Evolutionary conservation across 1,284 basidiomycete genomes (phyloP).

Genomic region (Pseudozyma sp.): DNA sequence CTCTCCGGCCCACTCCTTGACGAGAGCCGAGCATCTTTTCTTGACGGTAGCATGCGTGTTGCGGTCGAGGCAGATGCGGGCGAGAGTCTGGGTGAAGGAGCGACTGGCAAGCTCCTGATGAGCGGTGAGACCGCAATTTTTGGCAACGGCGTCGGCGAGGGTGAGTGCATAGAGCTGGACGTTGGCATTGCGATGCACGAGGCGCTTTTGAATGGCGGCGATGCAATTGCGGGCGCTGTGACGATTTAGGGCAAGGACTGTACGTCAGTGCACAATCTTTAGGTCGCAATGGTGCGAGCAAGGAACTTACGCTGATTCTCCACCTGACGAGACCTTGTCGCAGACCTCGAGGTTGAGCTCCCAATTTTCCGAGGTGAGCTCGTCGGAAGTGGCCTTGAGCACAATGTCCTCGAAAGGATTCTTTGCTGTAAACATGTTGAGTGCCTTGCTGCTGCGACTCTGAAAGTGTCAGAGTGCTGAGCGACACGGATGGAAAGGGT

Average conservation of each 20-base stretch:
- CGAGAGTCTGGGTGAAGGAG: slow-evolving; percentile 88
- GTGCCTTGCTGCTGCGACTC: background rate
- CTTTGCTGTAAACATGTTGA: slow-evolving; percentile 67
- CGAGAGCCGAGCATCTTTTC: slow-evolving; percentile 78
- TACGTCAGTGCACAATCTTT: background rate
- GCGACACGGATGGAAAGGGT: no score
- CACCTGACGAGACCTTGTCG: slow-evolving; percentile 92
- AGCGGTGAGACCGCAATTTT: slow-evolving; percentile 86
- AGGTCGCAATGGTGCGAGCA: background rate
- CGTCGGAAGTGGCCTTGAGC: slow-evolving; percentile 93
- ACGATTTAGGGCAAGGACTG: slow-evolving; percentile 3
- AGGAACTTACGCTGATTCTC: slow-evolving; percentile 67
- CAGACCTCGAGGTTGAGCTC: slow-evolving; percentile 93
- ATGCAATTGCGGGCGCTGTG: slow-evolving; percentile 86
- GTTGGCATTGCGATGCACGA: slow-evolving; percentile 93
- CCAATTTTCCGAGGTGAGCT: slow-evolving; percentile 94
- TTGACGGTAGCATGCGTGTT: slow-evolving; percentile 90
- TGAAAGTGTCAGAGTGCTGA: no score
- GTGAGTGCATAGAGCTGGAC: slow-evolving; percentile 93
- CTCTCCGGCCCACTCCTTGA: slow-evolving; percentile 87
- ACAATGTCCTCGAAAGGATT: slow-evolving; percentile 96
- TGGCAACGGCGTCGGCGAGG: slow-evolving; percentile 72
- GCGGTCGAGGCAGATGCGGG: slow-evolving; percentile 88
- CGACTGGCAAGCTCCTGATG: slow-evolving; percentile 88
- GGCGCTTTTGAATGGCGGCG: slow-evolving; percentile 85